Evolutionary conservation across 2,329 filamentous ascomycete genomes (phyloP).

Genomic region (Mycosphaerella arachidis): DNA sequence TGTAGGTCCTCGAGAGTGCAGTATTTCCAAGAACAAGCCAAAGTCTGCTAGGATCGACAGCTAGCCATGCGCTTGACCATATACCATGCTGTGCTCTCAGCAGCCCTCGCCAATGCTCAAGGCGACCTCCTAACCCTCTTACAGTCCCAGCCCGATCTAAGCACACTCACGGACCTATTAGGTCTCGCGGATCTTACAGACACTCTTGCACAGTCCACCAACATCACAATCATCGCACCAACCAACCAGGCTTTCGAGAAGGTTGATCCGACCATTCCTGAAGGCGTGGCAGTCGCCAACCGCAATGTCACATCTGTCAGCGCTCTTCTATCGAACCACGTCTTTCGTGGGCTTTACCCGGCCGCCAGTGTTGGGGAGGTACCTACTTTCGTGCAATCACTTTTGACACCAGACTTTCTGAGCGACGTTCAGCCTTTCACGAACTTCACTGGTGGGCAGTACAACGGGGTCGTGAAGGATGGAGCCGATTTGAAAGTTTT

Average conservation of each 20-base stretch:
- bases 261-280: slow-evolving; percentile 32
- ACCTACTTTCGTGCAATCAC: slow-evolving; percentile 8
- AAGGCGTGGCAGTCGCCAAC: slow-evolving; percentile 1
- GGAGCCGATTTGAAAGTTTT: slow-evolving; percentile 33
- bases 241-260: slow-evolving; percentile 54
- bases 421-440: slow-evolving; percentile 35
- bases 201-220: slow-evolving; percentile 20
- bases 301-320: slow-evolving; percentile 5
- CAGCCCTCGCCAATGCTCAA: neutral
- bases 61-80: too few relatives aligned
- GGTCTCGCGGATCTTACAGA: slow-evolving; percentile 9
- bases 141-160: slow-evolving; percentile 5
- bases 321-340: slow-evolving; percentile 7
- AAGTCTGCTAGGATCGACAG: too few relatives aligned
- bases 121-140: slow-evolving; percentile 7
- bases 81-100: too few relatives aligned
- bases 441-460: slow-evolving; percentile 36
- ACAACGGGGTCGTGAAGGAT: slow-evolving; percentile 35
- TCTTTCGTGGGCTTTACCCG: slow-evolving; percentile 6
- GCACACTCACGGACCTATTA: slow-evolving; percentile 8
- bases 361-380: neutral
- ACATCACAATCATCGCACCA: slow-evolving; percentile 61
- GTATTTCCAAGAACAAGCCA: too few relatives aligned
- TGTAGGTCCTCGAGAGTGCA: too few relatives aligned
- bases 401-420: slow-evolving; percentile 21